Conservation (phyloP, 1,284 basidiomycete species). For the Lentinus polychrous region DNA sequence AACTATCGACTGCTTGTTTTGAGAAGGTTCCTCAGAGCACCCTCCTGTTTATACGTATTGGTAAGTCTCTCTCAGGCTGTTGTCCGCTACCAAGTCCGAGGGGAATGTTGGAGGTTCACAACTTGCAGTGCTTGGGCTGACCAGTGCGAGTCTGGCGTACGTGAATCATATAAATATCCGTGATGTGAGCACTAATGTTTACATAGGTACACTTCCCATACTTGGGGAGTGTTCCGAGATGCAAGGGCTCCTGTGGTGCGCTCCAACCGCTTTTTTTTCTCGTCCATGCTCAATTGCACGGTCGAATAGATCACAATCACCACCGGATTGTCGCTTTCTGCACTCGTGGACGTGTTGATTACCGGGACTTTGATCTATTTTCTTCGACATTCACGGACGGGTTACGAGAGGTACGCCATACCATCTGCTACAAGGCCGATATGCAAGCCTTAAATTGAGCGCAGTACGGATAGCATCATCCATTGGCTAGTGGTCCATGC, state of each 20-base stretch:
- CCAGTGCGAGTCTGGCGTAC: not conserved
- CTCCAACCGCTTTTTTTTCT: not conserved
- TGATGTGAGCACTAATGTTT: not conserved
- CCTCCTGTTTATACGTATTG: not conserved
- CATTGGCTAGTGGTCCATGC: not conserved
- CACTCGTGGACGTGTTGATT: not conserved
- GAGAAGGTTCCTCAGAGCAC: not conserved
- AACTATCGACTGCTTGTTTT: not conserved
- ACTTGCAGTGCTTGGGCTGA: not conserved
- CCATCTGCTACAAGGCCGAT: not conserved
- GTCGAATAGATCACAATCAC: not conserved
- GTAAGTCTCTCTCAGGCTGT: not conserved
- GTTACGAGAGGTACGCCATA: not conserved
- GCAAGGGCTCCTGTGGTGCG: not conserved
- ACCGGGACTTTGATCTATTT: not conserved
- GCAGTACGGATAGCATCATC: conserved; percentile 1
- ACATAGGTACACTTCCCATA: not conserved
- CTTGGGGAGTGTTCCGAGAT: not conserved
- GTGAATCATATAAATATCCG: not conserved
- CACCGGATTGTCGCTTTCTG: not conserved
- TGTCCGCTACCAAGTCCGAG: not conserved
- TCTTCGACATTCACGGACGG: not conserved
- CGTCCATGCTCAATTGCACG: not conserved
- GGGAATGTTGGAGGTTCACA: not conserved
- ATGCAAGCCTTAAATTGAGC: not conserved